Conservation (phyloP, 2,329 filamentous ascomycete genomes). For the Pseudocercospora fijiensis region DNA sequence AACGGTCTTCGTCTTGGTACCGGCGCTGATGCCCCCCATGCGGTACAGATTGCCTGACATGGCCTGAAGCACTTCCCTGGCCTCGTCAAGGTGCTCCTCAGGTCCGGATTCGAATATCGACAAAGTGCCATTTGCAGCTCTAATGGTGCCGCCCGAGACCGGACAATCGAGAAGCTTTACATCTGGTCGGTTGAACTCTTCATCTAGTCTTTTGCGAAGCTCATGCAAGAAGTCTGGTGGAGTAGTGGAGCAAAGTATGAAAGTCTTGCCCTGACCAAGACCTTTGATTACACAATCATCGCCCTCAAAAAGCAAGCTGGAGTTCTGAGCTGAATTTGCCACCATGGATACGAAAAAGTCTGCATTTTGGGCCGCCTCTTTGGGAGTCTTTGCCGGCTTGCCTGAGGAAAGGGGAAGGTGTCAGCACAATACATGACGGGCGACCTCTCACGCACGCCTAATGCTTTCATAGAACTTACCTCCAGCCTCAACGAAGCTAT, state of each 20-base stretch:
- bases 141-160: slow-evolving; percentile 67
- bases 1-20: slow-evolving; percentile 59
- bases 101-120: slow-evolving; percentile 70
- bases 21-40: slow-evolving; percentile 54
- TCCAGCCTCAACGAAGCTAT: slow-evolving; percentile 63
- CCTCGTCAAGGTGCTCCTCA: slow-evolving; percentile 56
- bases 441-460: neutral
- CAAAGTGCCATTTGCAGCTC: slow-evolving; percentile 69
- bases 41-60: slow-evolving; percentile 61
- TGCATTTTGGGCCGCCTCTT: slow-evolving; percentile 60
- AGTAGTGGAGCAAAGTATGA: slow-evolving; percentile 70
- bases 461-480: slow-evolving; percentile 41
- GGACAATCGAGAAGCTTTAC: slow-evolving; percentile 69
- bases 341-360: slow-evolving; percentile 72
- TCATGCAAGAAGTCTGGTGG: slow-evolving; percentile 64
- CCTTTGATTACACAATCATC: slow-evolving; percentile 53
- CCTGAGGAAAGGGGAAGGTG: neutral
- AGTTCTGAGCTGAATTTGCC: slow-evolving; percentile 67
- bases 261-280: slow-evolving; percentile 58
- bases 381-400: slow-evolving; percentile 57
- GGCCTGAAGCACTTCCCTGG: slow-evolving; percentile 59
- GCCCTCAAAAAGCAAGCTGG: slow-evolving; percentile 63
- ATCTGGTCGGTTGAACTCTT: slow-evolving; percentile 56
- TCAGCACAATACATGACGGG: neutral
- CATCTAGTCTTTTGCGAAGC: slow-evolving; percentile 57